Evolutionary conservation across 768 basidiomycete genomes (phyloP).

Genomic region (Pleurotus eryngii): DNA sequence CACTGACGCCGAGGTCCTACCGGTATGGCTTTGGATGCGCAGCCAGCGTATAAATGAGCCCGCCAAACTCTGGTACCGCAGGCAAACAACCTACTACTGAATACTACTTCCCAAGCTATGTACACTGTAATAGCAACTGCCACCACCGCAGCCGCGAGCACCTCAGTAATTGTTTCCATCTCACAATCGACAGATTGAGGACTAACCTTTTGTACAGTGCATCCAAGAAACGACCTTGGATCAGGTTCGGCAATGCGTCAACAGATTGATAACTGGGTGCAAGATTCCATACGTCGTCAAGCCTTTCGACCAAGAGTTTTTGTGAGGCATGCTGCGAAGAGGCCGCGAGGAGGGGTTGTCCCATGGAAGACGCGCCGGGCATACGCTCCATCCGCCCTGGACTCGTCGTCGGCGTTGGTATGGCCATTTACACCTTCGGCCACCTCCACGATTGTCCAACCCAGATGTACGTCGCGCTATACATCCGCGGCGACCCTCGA

Average conservation of each 20-base stretch:
- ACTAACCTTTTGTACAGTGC: not conserved
- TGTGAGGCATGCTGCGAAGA: not conserved
- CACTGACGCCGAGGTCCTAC: too few relatives aligned
- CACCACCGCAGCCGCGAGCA: too few relatives aligned
- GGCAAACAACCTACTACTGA: too few relatives aligned
- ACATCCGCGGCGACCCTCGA: not conserved
- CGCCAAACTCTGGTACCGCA: too few relatives aligned
- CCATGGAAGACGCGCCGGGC: not conserved
- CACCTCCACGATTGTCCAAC: not conserved
- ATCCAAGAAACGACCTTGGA: not conserved
- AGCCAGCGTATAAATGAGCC: too few relatives aligned
- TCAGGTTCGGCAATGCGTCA: not conserved
- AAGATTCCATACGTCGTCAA: not conserved
- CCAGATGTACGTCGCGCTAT: slow-evolving; percentile 1
- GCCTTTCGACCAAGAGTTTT: not conserved
- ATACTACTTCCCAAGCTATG: too few relatives aligned
- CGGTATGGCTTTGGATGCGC: too few relatives aligned
- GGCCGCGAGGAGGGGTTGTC: not conserved
- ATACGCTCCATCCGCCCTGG: not conserved
- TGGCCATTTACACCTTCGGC: slow-evolving; percentile 3
- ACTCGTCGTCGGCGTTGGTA: not conserved
- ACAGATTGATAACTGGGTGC: not conserved
- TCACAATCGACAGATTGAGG: too few relatives aligned
- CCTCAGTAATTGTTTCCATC: too few relatives aligned
- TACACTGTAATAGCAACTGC: too few relatives aligned